These are phyloP conservation scores for Chenopodium album DNA, from an alignment of 148 eudicot species.

Conservation along the genomic window DNA sequence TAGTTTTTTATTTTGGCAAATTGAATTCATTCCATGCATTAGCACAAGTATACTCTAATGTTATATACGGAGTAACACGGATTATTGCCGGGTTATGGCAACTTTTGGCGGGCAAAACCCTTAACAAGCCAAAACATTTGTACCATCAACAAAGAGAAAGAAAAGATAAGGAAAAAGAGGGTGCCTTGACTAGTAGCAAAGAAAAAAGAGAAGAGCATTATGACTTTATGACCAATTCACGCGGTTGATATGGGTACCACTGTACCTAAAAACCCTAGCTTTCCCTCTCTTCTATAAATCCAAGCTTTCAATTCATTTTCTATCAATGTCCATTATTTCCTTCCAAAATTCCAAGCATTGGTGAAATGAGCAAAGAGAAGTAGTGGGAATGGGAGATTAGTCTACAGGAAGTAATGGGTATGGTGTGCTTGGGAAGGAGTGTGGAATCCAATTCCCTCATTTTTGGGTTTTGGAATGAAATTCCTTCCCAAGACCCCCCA, in stretches of 20 bases:
- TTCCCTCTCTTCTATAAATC: background rate
- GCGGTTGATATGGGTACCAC: background rate
- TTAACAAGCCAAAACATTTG: background rate
- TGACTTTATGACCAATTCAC: background rate
- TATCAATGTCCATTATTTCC: background rate
- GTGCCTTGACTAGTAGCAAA: background rate
- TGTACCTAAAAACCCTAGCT: background rate
- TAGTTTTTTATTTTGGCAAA: no score
- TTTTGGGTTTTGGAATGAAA: background rate
- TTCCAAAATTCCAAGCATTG: background rate
- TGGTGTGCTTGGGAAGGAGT: conserved; percentile 24
- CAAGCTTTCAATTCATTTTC: background rate
- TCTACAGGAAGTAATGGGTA: conserved; percentile 20
- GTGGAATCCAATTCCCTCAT: background rate
- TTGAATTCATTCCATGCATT: no score
- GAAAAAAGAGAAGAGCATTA: background rate
- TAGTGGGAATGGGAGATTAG: conserved; percentile 22
- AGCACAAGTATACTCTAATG: no score
- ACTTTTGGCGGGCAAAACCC: background rate
- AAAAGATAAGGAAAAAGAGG: no score
- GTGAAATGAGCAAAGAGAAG: conserved; percentile 5
- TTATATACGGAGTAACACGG: no score
- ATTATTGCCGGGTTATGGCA: no score
- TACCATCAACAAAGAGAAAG: no score
- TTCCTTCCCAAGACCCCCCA: conserved; percentile 30